Evolutionary conservation across 805 yeast genomes (phyloP).

Genomic region (Ogataea naganishii): DNA sequence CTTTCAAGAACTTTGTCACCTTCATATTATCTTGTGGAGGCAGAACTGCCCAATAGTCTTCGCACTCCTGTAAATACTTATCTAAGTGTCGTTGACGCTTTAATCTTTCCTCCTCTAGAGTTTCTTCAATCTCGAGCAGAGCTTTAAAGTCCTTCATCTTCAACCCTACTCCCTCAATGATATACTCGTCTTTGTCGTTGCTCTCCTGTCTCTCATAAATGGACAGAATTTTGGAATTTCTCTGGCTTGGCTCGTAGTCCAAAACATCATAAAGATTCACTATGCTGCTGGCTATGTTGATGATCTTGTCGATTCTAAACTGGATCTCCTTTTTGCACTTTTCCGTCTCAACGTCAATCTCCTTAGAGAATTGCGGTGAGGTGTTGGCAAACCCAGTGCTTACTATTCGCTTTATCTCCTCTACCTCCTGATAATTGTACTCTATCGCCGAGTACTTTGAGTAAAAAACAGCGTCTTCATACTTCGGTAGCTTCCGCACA

Average conservation of each 20-base stretch:
- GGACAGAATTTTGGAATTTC: too few relatives aligned
- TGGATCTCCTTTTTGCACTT: conserved; percentile 16
- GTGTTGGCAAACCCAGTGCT: conserved; percentile 18
- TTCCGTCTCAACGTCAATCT: conserved; percentile 20
- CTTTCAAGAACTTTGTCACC: conserved; percentile 28
- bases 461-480: conserved; percentile 9
- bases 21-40: conserved; percentile 24
- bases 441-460: conserved; percentile 5
- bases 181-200: conserved; percentile 8
- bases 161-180: conserved; percentile 16
- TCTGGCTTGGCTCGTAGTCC: too few relatives aligned
- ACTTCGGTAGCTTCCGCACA: conserved; percentile 16
- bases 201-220: conserved; percentile 7
- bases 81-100: conserved; percentile 29
- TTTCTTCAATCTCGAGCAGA: conserved; percentile 6
- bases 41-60: conserved; percentile 35
- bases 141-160: conserved; percentile 7
- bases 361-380: conserved; percentile 15
- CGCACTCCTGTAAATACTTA: conserved; percentile 24
- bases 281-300: conserved; percentile 7
- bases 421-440: conserved; percentile 10
- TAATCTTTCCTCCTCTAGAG: conserved; percentile 23
- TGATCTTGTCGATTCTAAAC: conserved; percentile 13
- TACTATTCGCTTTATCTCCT: conserved; percentile 17
- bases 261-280: conserved; percentile 1